Percentiles rank a stretch among this genome's conserved stretches.
Evolutionary conservation across 2,329 filamentous ascomycete species (phyloP).

Genomic region (Aspergillus ochraceoroseus): DNA sequence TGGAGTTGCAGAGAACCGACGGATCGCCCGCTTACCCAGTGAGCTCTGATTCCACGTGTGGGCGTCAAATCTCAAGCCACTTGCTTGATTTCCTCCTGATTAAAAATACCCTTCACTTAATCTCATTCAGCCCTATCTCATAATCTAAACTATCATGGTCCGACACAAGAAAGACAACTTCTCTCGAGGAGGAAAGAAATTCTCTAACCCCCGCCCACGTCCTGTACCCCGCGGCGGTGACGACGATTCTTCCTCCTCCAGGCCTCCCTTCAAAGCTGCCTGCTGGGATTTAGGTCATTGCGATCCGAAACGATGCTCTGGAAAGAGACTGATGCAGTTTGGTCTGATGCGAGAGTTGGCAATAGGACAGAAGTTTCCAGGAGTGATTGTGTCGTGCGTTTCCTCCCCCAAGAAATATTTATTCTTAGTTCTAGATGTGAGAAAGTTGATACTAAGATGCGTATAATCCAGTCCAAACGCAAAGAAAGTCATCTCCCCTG

Average conservation of each 20-base stretch:
- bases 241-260: conserved; percentile 35
- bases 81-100: neutral
- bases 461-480: conserved; percentile 63
- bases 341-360: conserved; percentile 91
- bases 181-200: conserved; percentile 67
- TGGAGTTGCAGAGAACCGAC: conserved; percentile 10
- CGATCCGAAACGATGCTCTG: conserved; percentile 92
- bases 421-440: no score
- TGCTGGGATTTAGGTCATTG: conserved; percentile 98
- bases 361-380: conserved; percentile 83
- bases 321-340: conserved; percentile 86
- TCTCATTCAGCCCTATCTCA: neutral
- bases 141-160: conserved; percentile 60
- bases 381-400: conserved; percentile 75
- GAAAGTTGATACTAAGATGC: neutral
- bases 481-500: conserved; percentile 75
- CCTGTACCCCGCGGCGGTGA: conserved; percentile 45
- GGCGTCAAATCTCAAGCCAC: conserved; percentile 3
- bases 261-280: conserved; percentile 73
- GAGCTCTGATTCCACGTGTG: conserved; percentile 16
- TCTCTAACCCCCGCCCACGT: conserved; percentile 52
- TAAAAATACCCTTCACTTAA: neutral
- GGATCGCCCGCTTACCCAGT: conserved; percentile 12
- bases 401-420: conserved; percentile 1
- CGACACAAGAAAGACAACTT: conserved; percentile 91